These are phyloP conservation scores for Lipomyces orientalis DNA, from an alignment of 805 yeast genomes.

Conservation along the genomic window DNA sequence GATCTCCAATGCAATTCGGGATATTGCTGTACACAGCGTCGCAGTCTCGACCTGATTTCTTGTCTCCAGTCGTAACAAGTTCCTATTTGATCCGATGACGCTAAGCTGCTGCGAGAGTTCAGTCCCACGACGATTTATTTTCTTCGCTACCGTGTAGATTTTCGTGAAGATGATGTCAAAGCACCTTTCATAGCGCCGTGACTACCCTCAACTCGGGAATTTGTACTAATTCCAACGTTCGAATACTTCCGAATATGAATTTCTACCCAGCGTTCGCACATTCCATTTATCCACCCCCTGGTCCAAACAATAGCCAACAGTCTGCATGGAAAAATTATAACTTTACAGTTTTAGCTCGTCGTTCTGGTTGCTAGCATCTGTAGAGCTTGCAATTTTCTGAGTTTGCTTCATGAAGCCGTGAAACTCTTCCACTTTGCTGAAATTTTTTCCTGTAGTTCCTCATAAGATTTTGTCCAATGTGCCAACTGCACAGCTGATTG, in stretches of 20 bases:
- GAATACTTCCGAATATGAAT: background rate
- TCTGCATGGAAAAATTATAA: background rate
- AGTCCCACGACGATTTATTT: background rate
- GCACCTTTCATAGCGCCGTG: background rate
- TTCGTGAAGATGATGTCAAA: background rate
- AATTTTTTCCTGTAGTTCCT: background rate
- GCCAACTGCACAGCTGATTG: slow-evolving; percentile 5
- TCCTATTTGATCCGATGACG: background rate
- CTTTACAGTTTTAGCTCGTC: background rate
- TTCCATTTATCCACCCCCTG: background rate
- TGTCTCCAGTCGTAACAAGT: background rate
- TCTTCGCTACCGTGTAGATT: background rate
- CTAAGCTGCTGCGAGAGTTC: background rate
- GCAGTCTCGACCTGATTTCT: background rate
- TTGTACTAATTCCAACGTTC: background rate
- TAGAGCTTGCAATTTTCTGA: background rate
- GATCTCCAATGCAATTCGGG: too few relatives aligned
- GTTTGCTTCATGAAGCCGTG: background rate
- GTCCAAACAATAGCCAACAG: background rate
- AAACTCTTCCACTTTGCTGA: background rate
- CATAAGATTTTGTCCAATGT: background rate
- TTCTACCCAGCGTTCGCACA: background rate
- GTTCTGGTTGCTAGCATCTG: background rate
- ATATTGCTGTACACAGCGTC: too few relatives aligned
- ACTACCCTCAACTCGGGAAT: background rate